These are phyloP conservation scores for Zasmidium citrigriseum DNA, from an alignment of 2,329 filamentous ascomycete genomes.

Conservation along the genomic window DNA sequence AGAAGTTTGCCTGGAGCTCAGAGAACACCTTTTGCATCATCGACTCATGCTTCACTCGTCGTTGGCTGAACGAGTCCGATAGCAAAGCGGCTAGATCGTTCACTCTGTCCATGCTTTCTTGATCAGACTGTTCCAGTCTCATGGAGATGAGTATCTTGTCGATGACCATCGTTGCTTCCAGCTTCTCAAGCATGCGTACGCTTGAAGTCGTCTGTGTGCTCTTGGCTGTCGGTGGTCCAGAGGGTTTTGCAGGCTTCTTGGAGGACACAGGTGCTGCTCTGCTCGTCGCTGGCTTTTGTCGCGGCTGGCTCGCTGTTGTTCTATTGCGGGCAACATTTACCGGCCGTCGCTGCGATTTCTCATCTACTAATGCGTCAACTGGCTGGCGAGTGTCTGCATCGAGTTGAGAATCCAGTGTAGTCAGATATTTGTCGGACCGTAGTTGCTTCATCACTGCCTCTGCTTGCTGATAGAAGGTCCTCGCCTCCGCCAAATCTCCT, in stretches of 20 bases:
- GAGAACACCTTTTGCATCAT: conserved; percentile 14
- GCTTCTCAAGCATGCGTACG: not conserved
- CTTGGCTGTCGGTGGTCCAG: too few species aligned
- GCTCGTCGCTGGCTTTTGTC: too few species aligned
- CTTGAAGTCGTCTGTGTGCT: too few species aligned
- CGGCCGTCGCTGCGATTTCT: too few species aligned
- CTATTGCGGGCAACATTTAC: too few species aligned
- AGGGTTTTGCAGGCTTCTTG: too few species aligned
- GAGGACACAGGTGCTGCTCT: too few species aligned
- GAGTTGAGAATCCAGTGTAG: too few species aligned
- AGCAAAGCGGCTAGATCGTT: not conserved
- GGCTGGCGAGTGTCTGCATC: too few species aligned
- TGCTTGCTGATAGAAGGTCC: conserved; percentile 22
- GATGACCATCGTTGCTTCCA: conserved; percentile 9
- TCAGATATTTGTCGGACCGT: conserved; percentile 7
- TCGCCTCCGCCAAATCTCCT: conserved; percentile 23
- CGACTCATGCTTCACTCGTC: conserved; percentile 11
- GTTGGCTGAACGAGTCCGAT: not conserved
- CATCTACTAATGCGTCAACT: too few species aligned
- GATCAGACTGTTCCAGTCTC: not conserved
- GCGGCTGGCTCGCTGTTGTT: too few species aligned
- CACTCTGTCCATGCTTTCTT: not conserved
- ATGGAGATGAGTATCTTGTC: conserved; percentile 7
- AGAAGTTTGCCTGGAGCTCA: conserved; percentile 63
- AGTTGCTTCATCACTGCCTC: conserved; percentile 8